phyloP scores from a whole-genome alignment of 768 basidiomycete species.

The Xerocomus spinulosus region DNA sequence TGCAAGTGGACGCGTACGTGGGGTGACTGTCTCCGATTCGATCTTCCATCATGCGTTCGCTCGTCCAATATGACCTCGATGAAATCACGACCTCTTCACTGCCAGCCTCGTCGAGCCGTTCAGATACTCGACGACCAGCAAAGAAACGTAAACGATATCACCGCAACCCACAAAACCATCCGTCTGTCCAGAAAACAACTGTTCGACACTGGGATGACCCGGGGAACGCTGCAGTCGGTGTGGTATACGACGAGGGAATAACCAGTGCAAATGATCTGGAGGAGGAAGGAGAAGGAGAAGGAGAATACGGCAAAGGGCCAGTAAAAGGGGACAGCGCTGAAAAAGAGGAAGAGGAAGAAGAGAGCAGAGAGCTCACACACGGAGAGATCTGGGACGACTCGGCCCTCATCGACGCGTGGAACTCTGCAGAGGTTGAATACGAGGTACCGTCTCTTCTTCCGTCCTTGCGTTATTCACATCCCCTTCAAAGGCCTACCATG shows the following conservation, averaged over 20 bases:
- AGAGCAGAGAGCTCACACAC: slow-evolving; percentile 61
- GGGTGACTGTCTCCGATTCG: too few relatives aligned
- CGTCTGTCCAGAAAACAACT: not conserved
- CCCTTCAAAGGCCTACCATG: slow-evolving; percentile 52
- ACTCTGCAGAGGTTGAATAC: slow-evolving; percentile 80
- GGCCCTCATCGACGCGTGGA: slow-evolving; percentile 78
- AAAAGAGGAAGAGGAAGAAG: slow-evolving; percentile 40
- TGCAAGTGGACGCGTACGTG: too few relatives aligned
- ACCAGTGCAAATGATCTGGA: not conserved
- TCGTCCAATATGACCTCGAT: slow-evolving; percentile 28
- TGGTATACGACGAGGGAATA: slow-evolving; percentile 30
- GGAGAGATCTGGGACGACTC: slow-evolving; percentile 87
- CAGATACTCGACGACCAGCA: slow-evolving; percentile 31
- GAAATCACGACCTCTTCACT: slow-evolving; percentile 2
- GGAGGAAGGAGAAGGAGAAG: slow-evolving; percentile 20
- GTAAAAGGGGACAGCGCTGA: slow-evolving; percentile 21
- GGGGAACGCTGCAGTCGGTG: slow-evolving; percentile 17
- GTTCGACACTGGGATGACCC: slow-evolving; percentile 46
- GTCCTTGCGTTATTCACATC: not conserved
- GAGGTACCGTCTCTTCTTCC: slow-evolving; percentile 36
- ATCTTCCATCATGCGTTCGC: slow-evolving; percentile 24
- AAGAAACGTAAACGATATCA: slow-evolving; percentile 49
- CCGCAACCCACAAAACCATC: slow-evolving; percentile 10
- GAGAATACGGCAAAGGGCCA: slow-evolving; percentile 22
- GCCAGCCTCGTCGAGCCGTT: not conserved